Conservation (phyloP, 2,329 filamentous ascomycete genomes). For the Penicillium paneum region DNA sequence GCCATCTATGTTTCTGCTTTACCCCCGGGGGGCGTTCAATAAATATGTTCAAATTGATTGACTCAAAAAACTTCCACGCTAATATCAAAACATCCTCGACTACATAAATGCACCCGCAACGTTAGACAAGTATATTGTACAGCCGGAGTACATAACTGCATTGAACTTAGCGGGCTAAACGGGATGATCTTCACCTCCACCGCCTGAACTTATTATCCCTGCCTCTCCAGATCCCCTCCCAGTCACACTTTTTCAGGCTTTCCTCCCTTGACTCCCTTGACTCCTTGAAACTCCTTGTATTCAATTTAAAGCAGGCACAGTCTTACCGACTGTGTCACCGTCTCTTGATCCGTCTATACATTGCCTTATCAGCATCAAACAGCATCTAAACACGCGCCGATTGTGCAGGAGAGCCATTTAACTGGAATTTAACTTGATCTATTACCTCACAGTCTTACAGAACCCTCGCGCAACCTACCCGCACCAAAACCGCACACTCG, state of each 20-base stretch:
- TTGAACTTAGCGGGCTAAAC: neutral
- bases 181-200: slow-evolving; percentile 22
- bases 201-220: slow-evolving; percentile 25
- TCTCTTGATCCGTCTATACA: neutral
- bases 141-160: neutral
- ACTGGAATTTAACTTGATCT: neutral
- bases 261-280: neutral
- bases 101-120: neutral
- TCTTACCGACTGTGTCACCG: neutral
- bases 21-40: neutral
- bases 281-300: neutral
- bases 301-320: neutral
- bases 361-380: slow-evolving; percentile 4
- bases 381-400: slow-evolving; percentile 18
- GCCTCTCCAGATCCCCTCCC: slow-evolving; percentile 14
- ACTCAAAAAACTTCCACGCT: neutral
- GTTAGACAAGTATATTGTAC: neutral
- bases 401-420: slow-evolving; percentile 19
- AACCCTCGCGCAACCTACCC: neutral
- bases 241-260: slow-evolving; percentile 2
- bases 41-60: neutral
- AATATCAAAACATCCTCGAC: neutral
- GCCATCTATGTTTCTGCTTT: neutral
- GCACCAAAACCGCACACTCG: neutral
- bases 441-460: neutral